These are phyloP conservation scores for Phyllosticta ampelicida DNA, from an alignment of 2,329 filamentous ascomycete species.

Conservation along the genomic window DNA sequence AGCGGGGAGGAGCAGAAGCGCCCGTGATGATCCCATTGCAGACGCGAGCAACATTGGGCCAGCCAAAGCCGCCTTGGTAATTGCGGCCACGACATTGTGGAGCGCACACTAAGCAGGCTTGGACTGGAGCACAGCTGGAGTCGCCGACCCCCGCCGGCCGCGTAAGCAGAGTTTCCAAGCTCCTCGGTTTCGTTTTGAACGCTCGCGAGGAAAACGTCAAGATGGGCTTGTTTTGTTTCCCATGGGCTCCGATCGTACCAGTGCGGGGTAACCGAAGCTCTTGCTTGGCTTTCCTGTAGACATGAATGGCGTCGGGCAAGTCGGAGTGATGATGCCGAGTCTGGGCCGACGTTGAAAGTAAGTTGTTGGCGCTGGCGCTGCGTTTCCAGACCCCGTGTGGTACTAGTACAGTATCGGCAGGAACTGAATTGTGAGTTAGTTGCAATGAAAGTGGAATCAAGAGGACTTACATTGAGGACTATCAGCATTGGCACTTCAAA, in stretches of 20 bases:
- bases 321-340: neutral
- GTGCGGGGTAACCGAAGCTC: neutral
- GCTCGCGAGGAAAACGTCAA: neutral
- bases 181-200: neutral
- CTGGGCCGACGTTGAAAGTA: neutral
- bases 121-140: neutral
- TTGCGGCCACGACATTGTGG: neutral
- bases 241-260: neutral
- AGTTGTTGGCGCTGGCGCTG: neutral
- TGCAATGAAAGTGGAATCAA: neutral
- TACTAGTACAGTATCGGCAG: conserved; percentile 4
- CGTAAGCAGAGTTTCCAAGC: neutral
- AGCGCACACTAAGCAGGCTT: neutral
- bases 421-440: conserved; percentile 2
- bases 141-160: neutral
- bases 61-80: neutral
- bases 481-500: conserved; percentile 99
- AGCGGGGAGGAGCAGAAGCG: neutral
- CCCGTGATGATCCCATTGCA: neutral
- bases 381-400: neutral
- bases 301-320: neutral
- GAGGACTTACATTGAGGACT: conserved; percentile 80
- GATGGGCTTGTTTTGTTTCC: neutral
- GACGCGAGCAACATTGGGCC: neutral
- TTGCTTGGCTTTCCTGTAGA: neutral